Percentiles rank a stretch among this genome's conserved stretches.
phyloP scores from a whole-genome alignment of 2,329 filamentous ascomycete species.

The Trichoderma afroharzianum region DNA sequence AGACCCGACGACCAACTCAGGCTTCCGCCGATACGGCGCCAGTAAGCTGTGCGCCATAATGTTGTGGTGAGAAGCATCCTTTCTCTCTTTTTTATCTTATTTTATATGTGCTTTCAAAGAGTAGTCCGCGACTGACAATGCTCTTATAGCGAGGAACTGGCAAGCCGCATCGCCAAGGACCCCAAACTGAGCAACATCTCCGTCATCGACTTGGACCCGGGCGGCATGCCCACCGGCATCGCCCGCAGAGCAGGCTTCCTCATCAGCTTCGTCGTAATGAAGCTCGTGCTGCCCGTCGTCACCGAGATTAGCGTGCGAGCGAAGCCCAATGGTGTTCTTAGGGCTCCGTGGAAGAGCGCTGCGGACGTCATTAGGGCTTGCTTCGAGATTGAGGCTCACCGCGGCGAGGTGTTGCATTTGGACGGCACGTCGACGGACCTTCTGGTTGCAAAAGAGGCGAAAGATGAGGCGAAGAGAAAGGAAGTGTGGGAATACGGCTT shows the following conservation, averaged over 20 bases:
- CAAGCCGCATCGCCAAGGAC: constrained; percentile 32
- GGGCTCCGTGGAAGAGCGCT: constrained; percentile 33
- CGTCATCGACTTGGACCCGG: constrained; percentile 38
- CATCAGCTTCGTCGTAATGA: constrained; percentile 23
- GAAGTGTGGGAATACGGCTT: constrained; percentile 32
- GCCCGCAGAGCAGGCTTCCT: constrained; percentile 27
- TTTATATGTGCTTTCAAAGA: neutral
- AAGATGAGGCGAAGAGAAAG: constrained; percentile 29
- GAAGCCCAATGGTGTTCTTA: constrained; percentile 30
- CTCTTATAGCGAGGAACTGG: constrained; percentile 29
- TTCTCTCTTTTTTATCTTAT: neutral
- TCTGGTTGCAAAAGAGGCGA: constrained; percentile 29
- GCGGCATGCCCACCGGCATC: constrained; percentile 34
- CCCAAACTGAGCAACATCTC: constrained; percentile 33
- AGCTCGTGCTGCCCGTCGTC: constrained; percentile 25
- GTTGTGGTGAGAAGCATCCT: constrained; percentile 28
- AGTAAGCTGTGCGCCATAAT: constrained; percentile 37
- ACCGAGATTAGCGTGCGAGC: constrained; percentile 24
- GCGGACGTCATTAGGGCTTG: constrained; percentile 30
- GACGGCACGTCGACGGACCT: constrained; percentile 30
- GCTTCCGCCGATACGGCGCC: constrained; percentile 37
- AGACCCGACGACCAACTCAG: constrained; percentile 26
- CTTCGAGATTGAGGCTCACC: constrained; percentile 28
- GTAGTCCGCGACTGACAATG: neutral
- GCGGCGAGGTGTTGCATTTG: constrained; percentile 32